Evolutionary conservation across 2,329 filamentous ascomycete species (phyloP).

Genomic region (Metarhizium album): DNA sequence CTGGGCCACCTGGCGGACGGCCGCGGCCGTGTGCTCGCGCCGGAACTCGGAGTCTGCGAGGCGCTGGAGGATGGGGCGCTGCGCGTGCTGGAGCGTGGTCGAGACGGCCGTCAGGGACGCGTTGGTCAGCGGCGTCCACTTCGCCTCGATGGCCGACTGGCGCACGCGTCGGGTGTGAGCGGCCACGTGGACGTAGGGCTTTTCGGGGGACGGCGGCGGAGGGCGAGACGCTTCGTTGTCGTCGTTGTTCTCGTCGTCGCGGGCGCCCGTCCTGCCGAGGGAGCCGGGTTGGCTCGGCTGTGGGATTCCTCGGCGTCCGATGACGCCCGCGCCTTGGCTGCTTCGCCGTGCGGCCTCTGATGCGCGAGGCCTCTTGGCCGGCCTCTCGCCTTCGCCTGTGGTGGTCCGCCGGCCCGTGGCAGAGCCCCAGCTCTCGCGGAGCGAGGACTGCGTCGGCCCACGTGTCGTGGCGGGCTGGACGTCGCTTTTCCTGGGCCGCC

Average conservation of each 20-base stretch:
- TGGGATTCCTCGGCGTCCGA: conserved; percentile 6
- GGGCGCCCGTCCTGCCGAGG: not conserved
- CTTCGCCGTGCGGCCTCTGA: not conserved
- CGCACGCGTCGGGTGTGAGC: conserved; percentile 43
- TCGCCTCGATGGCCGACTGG: conserved; percentile 54
- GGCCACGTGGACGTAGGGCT: conserved; percentile 38
- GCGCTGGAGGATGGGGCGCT: conserved; percentile 50
- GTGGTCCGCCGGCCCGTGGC: not conserved
- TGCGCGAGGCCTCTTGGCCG: not conserved
- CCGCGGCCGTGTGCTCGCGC: conserved; percentile 42
- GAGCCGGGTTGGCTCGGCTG: conserved; percentile 4
- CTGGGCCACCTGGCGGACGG: conserved; percentile 43
- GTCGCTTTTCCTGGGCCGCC: not conserved
- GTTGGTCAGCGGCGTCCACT: conserved; percentile 50
- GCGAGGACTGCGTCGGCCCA: not conserved
- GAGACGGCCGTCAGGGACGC: conserved; percentile 45
- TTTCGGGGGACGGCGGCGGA: conserved; percentile 18
- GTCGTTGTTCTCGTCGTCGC: conserved; percentile 6
- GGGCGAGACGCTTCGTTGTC: conserved; percentile 6
- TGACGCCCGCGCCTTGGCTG: conserved; percentile 1
- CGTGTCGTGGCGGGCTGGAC: conserved; percentile 1
- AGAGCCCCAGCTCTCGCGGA: not conserved
- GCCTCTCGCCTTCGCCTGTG: not conserved
- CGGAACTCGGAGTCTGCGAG: conserved; percentile 37
- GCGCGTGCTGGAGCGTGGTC: conserved; percentile 45